Evolutionary conservation across 2,329 filamentous ascomycete genomes (phyloP).

Genomic region (Seiridium cupressi): DNA sequence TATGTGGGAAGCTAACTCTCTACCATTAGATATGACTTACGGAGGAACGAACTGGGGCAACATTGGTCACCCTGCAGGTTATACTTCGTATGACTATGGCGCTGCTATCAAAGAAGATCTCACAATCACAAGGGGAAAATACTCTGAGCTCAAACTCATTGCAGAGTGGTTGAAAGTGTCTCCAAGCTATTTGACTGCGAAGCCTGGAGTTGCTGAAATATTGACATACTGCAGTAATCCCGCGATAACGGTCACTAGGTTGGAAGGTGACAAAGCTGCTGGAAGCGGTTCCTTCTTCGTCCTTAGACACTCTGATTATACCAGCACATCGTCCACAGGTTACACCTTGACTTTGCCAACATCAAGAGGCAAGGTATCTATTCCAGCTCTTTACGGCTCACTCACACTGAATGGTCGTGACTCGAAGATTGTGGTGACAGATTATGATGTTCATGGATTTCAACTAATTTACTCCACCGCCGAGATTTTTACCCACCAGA

Average conservation of each 20-base stretch:
- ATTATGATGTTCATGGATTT: conserved; percentile 61
- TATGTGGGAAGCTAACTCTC: neutral
- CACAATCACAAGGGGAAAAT: conserved; percentile 69
- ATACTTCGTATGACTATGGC: conserved; percentile 57
- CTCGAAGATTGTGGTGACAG: conserved; percentile 65
- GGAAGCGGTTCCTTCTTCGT: conserved; percentile 17
- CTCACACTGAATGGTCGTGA: conserved; percentile 48
- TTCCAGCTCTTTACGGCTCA: conserved; percentile 18
- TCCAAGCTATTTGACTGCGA: conserved; percentile 64
- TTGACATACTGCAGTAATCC: conserved; percentile 45
- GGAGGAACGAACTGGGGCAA: conserved; percentile 87
- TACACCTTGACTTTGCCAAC: conserved; percentile 9
- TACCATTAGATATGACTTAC: conserved; percentile 45
- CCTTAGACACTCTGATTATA: conserved; percentile 10
- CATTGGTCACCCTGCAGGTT: conserved; percentile 65
- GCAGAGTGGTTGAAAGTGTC: conserved; percentile 74
- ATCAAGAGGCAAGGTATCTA: conserved; percentile 16
- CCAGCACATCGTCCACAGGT: conserved; percentile 16
- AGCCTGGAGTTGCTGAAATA: conserved; percentile 36
- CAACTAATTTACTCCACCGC: conserved; percentile 68
- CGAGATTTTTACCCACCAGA: conserved; percentile 63
- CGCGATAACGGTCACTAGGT: conserved; percentile 40
- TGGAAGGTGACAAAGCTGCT: conserved; percentile 11
- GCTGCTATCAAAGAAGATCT: conserved; percentile 67
- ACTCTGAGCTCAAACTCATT: conserved; percentile 74